Base-by-base conservation (phyloP, 2,329 filamentous ascomycete genomes). In the Calonectria multiphialidica region DNA sequence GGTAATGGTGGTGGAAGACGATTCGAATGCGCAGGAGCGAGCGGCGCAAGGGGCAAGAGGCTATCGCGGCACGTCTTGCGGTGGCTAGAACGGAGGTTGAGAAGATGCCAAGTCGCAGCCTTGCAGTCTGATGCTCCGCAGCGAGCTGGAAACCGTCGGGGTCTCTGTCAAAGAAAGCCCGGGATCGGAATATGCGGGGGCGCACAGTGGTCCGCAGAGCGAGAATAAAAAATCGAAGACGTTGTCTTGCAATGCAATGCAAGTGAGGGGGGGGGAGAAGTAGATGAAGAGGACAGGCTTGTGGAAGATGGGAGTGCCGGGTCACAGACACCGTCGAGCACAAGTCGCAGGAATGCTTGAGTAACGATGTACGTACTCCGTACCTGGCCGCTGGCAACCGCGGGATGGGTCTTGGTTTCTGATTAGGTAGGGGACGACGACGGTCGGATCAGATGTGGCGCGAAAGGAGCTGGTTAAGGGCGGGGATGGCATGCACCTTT, bases 91-190 rank as follows among this genome's bases (percentile, higher is more conserved):
- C 18, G 77, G 68, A 80, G 77, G 68, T 61, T 18, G 37, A 55
- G 28, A 40, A 37, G 50, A 63, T 44, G 64, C 45, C 45, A 49
- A 65, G 70, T 53, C 61, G 42, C 42, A 63, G 71, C 49, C 70
- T 69, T 65, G 53, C 49, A 57, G 47, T 66, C 66, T 57, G 64
- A 44, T 50, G 55, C 66, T n/a, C 35, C 62, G 42, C 28, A 45
- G 44, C 61, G 47, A 68, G 62, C 75, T 62, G 40, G 81, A 81
- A 82, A 82, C 77, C 77, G 82, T 79, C 74, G 74, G 74, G 80
- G 80, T 78, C 78, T 82, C 81, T 83, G 64, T 84, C 81, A 81
- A 84, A 83, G 83, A 83, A 62, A 77, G 80, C 80, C 80, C 73
- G 64, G 45, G 35, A 68, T 68, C 49, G 50, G 33, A 37, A 69